Evolutionary conservation across 108 stramenopile genomes (phyloP).

Genomic region (Thalassiosira profunda): DNA sequence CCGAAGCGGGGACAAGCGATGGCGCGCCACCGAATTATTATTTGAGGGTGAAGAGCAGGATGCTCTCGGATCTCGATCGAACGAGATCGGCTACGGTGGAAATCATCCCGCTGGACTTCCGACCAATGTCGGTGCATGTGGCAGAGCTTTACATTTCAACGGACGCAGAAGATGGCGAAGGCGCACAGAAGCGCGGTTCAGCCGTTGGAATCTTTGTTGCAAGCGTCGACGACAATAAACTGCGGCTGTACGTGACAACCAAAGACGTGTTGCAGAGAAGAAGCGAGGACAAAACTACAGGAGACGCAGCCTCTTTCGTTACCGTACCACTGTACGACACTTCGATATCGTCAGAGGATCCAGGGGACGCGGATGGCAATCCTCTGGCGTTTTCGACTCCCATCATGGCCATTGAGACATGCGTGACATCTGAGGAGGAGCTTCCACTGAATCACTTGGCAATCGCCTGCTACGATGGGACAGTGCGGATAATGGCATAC

Average conservation of each 20-base stretch:
- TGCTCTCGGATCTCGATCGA: neutral
- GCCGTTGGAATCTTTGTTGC: conserved; percentile 38
- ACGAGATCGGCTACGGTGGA: conserved; percentile 7
- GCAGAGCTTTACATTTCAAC: conserved; percentile 17
- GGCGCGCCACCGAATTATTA: conserved; percentile 6
- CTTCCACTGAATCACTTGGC: conserved; percentile 13
- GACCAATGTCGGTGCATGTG: conserved; percentile 33
- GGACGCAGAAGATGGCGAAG: neutral
- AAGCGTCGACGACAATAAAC: conserved; percentile 27
- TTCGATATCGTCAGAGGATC: too few species aligned
- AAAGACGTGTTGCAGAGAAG: conserved; percentile 2
- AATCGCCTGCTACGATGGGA: conserved; percentile 42
- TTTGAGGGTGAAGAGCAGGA: conserved; percentile 10
- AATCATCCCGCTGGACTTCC: conserved; percentile 19
- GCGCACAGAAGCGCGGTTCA: neutral
- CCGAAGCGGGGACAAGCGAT: neutral
- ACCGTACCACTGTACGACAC: too few species aligned
- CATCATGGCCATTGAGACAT: conserved; percentile 39
- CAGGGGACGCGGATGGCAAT: conserved; percentile 3
- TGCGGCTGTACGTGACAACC: conserved; percentile 25
- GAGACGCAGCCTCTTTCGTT: too few species aligned
- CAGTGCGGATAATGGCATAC: conserved; percentile 32
- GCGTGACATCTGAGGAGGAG: neutral
- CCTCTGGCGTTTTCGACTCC: conserved; percentile 29
- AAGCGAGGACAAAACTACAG: neutral